Conservation (phyloP, 305 asterid species). For the Fraxinus ornus region DNA sequence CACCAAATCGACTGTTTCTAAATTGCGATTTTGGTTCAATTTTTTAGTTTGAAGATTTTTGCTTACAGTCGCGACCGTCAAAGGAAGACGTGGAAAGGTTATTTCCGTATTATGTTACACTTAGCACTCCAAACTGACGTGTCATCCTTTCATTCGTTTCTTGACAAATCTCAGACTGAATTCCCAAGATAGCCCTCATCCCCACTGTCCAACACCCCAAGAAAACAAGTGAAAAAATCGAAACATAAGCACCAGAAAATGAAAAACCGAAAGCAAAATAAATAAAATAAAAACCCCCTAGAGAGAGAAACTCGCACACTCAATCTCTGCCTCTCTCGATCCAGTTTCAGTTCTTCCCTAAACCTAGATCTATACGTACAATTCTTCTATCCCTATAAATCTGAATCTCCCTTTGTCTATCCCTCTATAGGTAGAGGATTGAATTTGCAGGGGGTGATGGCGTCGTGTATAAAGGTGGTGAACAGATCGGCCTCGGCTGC, state of each 20-base stretch:
- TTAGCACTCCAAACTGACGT: not conserved
- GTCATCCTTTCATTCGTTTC: not conserved
- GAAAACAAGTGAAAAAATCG: not conserved
- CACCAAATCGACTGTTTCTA: no score
- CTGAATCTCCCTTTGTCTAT: constrained; percentile 13
- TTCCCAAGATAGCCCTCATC: not conserved
- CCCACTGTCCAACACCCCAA: not conserved
- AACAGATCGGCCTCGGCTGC: constrained; percentile 97
- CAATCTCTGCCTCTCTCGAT: constrained; percentile 32
- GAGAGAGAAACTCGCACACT: constrained; percentile 22
- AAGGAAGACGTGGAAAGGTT: not conserved
- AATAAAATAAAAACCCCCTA: constrained; percentile 31
- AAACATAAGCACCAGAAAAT: constrained; percentile 19
- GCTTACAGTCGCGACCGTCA: no score
- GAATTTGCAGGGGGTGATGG: constrained; percentile 49
- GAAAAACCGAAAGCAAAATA: constrained; percentile 28
- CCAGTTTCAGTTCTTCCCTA: constrained; percentile 23
- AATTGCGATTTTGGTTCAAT: no score
- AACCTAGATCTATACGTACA: constrained; percentile 10
- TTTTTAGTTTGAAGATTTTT: no score
- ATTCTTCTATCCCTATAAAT: constrained; percentile 22
- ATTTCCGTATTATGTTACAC: not conserved
- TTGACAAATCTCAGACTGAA: not conserved
- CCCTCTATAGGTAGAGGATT: constrained; percentile 21
- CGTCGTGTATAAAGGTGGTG: constrained; percentile 75